A percentile compares a stretch with the other conserved stretches of the same genome.
Evolutionary conservation across 495 filamentous ascomycete species (phyloP).

Genomic region (Chaetomium tenue): DNA sequence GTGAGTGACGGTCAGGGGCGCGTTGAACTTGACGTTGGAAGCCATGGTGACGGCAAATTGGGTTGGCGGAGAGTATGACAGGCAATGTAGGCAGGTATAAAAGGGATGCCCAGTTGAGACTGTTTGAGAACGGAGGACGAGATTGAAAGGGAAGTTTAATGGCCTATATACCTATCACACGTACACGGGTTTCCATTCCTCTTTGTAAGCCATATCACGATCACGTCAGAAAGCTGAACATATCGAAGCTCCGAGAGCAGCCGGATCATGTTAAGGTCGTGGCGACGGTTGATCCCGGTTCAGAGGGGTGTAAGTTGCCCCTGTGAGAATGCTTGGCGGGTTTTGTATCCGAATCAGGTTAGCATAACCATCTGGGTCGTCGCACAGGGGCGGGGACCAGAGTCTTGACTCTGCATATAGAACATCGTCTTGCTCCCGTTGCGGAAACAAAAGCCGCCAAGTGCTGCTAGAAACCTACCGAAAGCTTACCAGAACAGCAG

Average conservation of each 20-base stretch:
- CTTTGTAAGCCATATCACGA: background rate
- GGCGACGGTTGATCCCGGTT: background rate
- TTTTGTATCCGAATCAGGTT: conserved; percentile 24
- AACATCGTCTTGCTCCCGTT: background rate
- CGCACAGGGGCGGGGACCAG: background rate
- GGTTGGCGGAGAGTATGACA: background rate
- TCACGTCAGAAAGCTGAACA: background rate
- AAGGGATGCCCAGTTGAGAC: background rate
- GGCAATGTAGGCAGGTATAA: too few species aligned
- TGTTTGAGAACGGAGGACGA: background rate
- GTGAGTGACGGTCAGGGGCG: conserved; percentile 38
- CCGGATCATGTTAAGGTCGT: too few species aligned
- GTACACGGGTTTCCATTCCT: too few species aligned
- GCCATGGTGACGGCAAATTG: conserved; percentile 14
- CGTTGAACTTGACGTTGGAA: conserved; percentile 12
- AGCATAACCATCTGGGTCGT: background rate
- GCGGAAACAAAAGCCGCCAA: conserved; percentile 21
- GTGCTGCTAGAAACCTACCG: background rate
- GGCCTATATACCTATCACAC: background rate
- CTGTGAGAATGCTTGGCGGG: conserved; percentile 21
- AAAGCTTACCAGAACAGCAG: background rate
- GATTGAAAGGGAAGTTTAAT: background rate
- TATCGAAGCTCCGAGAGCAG: background rate
- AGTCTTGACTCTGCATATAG: background rate
- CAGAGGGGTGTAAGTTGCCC: background rate